These are phyloP conservation scores for Trichosporon sp. DNA, from an alignment of 1,284 basidiomycete genomes.

Conservation along the genomic window DNA sequence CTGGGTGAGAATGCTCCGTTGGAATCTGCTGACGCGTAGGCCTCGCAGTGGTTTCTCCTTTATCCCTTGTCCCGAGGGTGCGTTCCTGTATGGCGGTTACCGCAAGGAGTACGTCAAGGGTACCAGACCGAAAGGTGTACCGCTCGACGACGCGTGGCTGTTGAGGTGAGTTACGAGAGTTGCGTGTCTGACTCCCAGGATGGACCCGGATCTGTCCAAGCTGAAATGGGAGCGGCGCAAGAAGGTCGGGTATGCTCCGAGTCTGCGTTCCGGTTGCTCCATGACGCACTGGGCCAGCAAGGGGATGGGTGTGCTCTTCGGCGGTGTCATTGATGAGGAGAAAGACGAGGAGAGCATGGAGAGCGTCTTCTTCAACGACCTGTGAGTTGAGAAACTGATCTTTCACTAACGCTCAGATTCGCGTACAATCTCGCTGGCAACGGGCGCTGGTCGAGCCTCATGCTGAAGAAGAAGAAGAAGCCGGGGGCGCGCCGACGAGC, in stretches of 20 bases:
- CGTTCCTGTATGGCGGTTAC: slow-evolving; percentile 87
- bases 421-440: slow-evolving; percentile 77
- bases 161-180: slow-evolving; percentile 63
- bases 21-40: slow-evolving; percentile 55
- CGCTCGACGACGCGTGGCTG: slow-evolving; percentile 89
- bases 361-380: slow-evolving; percentile 79
- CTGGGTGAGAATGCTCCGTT: slow-evolving; percentile 49
- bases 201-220: slow-evolving; percentile 60
- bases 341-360: slow-evolving; percentile 81
- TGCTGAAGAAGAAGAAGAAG: slow-evolving; percentile 63
- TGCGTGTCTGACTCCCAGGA: slow-evolving; percentile 45
- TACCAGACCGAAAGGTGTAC: slow-evolving; percentile 80
- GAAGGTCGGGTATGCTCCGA: slow-evolving; percentile 72
- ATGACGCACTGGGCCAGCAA: slow-evolving; percentile 59
- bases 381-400: slow-evolving; percentile 59
- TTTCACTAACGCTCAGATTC: slow-evolving; percentile 60
- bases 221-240: slow-evolving; percentile 86
- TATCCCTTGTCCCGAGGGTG: slow-evolving; percentile 75
- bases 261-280: slow-evolving; percentile 62
- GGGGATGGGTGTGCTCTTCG: slow-evolving; percentile 77
- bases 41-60: slow-evolving; percentile 87
- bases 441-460: slow-evolving; percentile 78
- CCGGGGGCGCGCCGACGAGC: slow-evolving; percentile 57
- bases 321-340: slow-evolving; percentile 89
- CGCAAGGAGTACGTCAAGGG: slow-evolving; percentile 89